These are phyloP conservation scores for Daldinia caldariorum DNA, from an alignment of 495 filamentous ascomycete genomes.

Conservation along the genomic window DNA sequence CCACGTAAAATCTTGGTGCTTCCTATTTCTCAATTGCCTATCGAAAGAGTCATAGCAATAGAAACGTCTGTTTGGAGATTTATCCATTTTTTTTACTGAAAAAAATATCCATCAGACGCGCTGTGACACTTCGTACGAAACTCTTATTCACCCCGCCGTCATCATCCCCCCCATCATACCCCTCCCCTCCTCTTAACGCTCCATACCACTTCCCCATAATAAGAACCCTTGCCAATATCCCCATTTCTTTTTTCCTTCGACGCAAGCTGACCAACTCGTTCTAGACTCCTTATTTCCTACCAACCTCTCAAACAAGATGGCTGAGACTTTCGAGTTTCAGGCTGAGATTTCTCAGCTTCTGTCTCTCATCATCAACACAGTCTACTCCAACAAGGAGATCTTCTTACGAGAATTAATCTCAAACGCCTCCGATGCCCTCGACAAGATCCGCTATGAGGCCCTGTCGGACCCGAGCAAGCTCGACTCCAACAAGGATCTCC, in stretches of 20 bases:
- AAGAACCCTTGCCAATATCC: not conserved
- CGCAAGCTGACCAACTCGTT: slow-evolving; percentile 16
- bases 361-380: slow-evolving; percentile 99
- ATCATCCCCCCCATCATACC: slow-evolving; percentile 4
- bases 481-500: slow-evolving; percentile 94
- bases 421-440: slow-evolving; percentile 96
- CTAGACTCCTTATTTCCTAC: slow-evolving; percentile 37
- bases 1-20: not conserved
- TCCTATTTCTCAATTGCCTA: not conserved
- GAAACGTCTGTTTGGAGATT: not conserved
- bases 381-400: slow-evolving; percentile 99
- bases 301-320: slow-evolving; percentile 67
- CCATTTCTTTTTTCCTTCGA: not conserved
- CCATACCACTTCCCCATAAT: not conserved
- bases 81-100: not conserved
- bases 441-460: slow-evolving; percentile 99
- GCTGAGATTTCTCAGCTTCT: slow-evolving; percentile 99
- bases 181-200: slow-evolving; percentile 7
- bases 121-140: not conserved
- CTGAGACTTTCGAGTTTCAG: slow-evolving; percentile 99
- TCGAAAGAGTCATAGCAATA: not conserved
- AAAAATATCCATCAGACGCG: too few species aligned
- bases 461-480: slow-evolving; percentile 97
- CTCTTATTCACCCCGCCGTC: slow-evolving; percentile 11
- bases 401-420: slow-evolving; percentile 98